Evolutionary conservation across 306 rosid genomes (phyloP).

Genomic region (Vigna mungo): DNA sequence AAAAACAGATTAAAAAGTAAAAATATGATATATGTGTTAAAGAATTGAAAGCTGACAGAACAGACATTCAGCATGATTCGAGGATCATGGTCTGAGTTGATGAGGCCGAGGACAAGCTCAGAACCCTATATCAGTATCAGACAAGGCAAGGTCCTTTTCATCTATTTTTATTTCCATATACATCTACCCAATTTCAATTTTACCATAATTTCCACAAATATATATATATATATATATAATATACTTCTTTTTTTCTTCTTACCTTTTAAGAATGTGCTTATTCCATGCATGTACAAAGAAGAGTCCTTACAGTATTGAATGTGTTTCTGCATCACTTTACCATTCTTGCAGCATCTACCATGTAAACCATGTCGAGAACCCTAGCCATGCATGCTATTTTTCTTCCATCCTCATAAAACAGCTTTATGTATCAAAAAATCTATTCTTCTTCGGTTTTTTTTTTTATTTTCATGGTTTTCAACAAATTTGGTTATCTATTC

Average conservation of each 20-base stretch:
- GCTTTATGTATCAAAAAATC: too few relatives aligned
- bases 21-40: background rate
- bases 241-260: background rate
- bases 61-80: constrained; percentile 53
- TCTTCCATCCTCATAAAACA: background rate
- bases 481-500: too few relatives aligned
- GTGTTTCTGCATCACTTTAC: background rate
- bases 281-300: background rate
- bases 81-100: constrained; percentile 44
- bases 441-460: too few relatives aligned
- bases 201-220: too few relatives aligned
- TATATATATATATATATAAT: too few relatives aligned
- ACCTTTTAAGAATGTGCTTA: background rate
- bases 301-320: background rate
- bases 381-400: background rate
- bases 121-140: background rate
- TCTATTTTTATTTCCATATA: background rate
- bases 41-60: background rate
- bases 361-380: background rate
- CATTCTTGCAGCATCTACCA: background rate
- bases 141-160: constrained; percentile 10
- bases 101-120: constrained; percentile 27
- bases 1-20: too few relatives aligned
- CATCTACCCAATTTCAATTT: background rate
- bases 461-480: too few relatives aligned